phyloP scores from a whole-genome alignment of 2,329 filamentous ascomycete genomes.

The Grosmannia serpens region DNA sequence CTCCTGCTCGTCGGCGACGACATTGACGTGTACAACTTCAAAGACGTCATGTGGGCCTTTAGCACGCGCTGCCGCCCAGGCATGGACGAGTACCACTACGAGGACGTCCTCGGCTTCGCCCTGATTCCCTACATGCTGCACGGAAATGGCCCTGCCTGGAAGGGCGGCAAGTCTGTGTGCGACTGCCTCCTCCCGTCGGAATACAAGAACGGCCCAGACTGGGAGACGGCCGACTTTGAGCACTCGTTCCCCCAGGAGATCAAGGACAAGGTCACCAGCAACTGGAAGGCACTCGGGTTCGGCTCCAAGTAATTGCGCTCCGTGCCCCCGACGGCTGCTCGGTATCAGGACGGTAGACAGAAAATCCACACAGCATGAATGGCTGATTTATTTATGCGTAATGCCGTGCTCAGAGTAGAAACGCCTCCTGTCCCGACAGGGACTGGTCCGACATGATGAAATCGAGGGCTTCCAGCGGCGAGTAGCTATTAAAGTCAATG shows the following conservation, averaged over 20 bases:
- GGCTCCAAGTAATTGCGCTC: neutral
- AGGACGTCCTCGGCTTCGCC: conserved; percentile 30
- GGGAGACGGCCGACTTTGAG: conserved; percentile 21
- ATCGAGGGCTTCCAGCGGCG: neutral
- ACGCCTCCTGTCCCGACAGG: neutral
- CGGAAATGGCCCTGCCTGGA: conserved; percentile 19
- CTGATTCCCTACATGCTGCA: conserved; percentile 36
- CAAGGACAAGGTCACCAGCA: conserved; percentile 23
- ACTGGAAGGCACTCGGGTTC: conserved; percentile 16
- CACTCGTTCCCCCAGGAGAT: conserved; percentile 26
- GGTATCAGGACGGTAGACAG: too few relatives aligned
- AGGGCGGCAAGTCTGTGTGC: conserved; percentile 33
- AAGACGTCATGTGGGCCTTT: conserved; percentile 38
- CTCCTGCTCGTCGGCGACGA: conserved; percentile 36
- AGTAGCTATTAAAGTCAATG: neutral
- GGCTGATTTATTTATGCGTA: neutral
- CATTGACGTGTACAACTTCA: conserved; percentile 32
- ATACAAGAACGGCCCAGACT: conserved; percentile 25
- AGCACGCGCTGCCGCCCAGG: conserved; percentile 33
- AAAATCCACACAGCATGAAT: too few relatives aligned
- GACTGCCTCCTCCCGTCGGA: conserved; percentile 30
- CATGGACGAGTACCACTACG: conserved; percentile 30
- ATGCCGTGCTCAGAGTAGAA: neutral
- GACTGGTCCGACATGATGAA: neutral
- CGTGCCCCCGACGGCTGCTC: neutral